These are phyloP conservation scores for Komagataella populi DNA, from an alignment of 805 yeast species.

Conservation along the genomic window DNA sequence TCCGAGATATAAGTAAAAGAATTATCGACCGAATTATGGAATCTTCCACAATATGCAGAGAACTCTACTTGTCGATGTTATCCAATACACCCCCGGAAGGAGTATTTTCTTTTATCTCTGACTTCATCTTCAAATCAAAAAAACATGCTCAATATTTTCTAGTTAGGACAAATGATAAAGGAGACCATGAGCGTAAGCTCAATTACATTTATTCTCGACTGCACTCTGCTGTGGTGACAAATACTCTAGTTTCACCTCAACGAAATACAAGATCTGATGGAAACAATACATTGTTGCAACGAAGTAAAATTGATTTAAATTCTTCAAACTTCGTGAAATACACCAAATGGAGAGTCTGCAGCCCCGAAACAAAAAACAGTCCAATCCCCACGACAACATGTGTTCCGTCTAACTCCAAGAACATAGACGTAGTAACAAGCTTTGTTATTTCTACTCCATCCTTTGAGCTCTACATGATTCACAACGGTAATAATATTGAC, in stretches of 20 bases:
- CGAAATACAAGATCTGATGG: background rate
- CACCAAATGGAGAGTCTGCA: constrained; percentile 11
- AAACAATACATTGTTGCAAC: background rate
- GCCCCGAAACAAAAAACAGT: background rate
- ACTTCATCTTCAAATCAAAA: constrained; percentile 70
- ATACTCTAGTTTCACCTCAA: background rate
- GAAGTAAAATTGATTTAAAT: constrained; percentile 2
- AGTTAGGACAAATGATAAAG: background rate
- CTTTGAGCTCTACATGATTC: constrained; percentile 50
- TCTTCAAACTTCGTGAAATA: constrained; percentile 11
- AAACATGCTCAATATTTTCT: constrained; percentile 46
- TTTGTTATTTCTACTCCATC: constrained; percentile 16
- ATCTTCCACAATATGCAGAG: constrained; percentile 18
- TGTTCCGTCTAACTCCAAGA: constrained; percentile 1
- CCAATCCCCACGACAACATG: background rate
- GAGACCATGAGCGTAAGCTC: background rate
- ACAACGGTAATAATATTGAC: constrained; percentile 36
- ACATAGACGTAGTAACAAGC: constrained; percentile 11
- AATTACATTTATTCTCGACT: background rate
- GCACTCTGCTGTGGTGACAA: background rate
- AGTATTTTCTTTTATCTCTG: constrained; percentile 31
- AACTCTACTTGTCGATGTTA: constrained; percentile 13
- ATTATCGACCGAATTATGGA: constrained; percentile 30
- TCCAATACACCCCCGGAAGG: background rate
- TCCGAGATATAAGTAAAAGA: constrained; percentile 45